Conservation (phyloP, 108 stramenopile genomes). For the Asterionellopsis glacialis region DNA sequence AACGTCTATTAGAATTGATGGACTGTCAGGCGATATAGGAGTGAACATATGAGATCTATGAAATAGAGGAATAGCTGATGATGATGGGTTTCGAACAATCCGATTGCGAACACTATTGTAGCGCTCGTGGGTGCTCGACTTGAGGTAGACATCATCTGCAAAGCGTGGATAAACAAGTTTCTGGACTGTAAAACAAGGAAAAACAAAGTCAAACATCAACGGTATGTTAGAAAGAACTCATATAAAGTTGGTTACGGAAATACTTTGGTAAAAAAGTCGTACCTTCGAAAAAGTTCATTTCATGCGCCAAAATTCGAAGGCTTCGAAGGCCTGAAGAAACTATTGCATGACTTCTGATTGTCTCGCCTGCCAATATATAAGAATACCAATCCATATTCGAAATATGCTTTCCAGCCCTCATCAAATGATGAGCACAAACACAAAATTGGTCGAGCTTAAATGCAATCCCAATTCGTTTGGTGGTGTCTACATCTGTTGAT, state of each 20-base stretch:
- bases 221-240: not conserved
- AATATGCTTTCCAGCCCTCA: conserved; percentile 2
- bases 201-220: too few relatives aligned
- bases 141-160: not conserved
- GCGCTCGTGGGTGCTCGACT: conserved; percentile 9
- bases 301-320: conserved; percentile 23
- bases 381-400: conserved; percentile 13
- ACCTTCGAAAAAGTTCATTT: conserved; percentile 41
- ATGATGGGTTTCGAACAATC: conserved; percentile 13
- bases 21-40: conserved; percentile 68
- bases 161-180: not conserved
- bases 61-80: conserved; percentile 36
- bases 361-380: conserved; percentile 25
- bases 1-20: conserved; percentile 56
- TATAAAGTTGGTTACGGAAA: not conserved
- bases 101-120: conserved; percentile 28
- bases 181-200: not conserved
- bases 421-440: conserved; percentile 10
- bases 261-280: conserved; percentile 10
- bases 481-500: not conserved
- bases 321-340: conserved; percentile 19
- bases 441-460: conserved; percentile 35
- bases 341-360: conserved; percentile 23
- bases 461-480: conserved; percentile 12
- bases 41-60: conserved; percentile 57